Evolutionary conservation across 2,329 filamentous ascomycete species (phyloP).

Genomic region (Cytospora piceae): DNA sequence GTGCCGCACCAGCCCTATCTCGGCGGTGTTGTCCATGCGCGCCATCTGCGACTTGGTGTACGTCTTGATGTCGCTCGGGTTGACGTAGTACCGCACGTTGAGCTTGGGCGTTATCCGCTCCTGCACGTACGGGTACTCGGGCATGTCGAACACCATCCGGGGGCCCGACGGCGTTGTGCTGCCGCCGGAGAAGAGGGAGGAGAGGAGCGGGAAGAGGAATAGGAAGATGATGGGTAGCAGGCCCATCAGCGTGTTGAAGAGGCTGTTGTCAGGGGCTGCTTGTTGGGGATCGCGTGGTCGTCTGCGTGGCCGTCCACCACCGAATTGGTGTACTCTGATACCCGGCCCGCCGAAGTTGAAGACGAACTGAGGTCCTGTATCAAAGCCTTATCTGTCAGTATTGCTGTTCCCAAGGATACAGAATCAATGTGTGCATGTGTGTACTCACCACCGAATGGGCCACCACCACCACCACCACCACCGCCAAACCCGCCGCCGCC

Average conservation of each 20-base stretch:
- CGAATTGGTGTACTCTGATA: conserved; percentile 94
- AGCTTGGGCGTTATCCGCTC: conserved; percentile 72
- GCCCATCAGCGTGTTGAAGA: conserved; percentile 66
- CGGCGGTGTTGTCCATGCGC: conserved; percentile 77
- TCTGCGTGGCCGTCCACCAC: conserved; percentile 74
- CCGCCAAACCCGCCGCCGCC: conserved; percentile 76
- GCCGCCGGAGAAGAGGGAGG: conserved; percentile 71
- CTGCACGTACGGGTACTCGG: conserved; percentile 72
- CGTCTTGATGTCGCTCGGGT: conserved; percentile 75
- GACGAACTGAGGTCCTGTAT: conserved; percentile 83
- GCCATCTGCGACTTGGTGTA: conserved; percentile 71
- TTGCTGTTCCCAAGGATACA: neutral
- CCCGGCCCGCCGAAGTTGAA: conserved; percentile 95
- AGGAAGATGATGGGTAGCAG: conserved; percentile 87
- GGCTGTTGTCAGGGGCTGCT: conserved; percentile 54
- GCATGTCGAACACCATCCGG: conserved; percentile 73
- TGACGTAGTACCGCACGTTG: conserved; percentile 82
- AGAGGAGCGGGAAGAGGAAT: conserved; percentile 82
- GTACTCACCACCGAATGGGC: conserved; percentile 48
- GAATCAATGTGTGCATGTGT: neutral
- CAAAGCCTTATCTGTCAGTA: conserved; percentile 56
- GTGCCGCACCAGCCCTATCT: conserved; percentile 70
- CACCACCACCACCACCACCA: conserved; percentile 71
- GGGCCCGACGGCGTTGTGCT: conserved; percentile 62
- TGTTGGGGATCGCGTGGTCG: conserved; percentile 69